Percentiles rank a stretch among this genome's conserved stretches.
Evolutionary conservation across 768 basidiomycete species (phyloP).

Genomic region (Phanerochaete carnosa): DNA sequence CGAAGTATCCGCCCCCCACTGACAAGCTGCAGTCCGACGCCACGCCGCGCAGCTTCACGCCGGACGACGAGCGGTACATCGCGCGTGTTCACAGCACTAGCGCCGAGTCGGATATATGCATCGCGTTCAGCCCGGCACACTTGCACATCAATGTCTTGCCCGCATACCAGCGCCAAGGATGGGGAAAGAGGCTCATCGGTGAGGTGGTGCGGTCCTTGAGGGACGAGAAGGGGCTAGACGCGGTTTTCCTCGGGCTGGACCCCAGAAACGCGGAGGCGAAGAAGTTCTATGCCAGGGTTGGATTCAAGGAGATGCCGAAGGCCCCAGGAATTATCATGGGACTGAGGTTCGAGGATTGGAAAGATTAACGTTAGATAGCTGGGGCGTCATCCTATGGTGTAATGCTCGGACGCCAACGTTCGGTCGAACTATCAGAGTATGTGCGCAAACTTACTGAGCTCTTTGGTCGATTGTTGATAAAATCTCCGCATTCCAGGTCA

Average conservation of each 20-base stretch:
- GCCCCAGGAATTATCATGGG: conserved; percentile 51
- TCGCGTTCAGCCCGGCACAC: conserved; percentile 69
- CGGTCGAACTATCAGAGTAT: too few relatives aligned
- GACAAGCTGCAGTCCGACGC: not conserved
- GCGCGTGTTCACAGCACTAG: conserved; percentile 31
- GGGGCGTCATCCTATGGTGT: too few relatives aligned
- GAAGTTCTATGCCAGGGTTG: conserved; percentile 59
- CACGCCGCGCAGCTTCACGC: conserved; percentile 17
- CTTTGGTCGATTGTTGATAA: too few relatives aligned
- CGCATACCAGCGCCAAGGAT: conserved; percentile 63
- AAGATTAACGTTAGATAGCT: too few relatives aligned
- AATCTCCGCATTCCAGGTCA: too few relatives aligned
- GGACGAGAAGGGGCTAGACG: conserved; percentile 38
- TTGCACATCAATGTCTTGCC: conserved; percentile 73
- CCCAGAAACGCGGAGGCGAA: conserved; percentile 57
- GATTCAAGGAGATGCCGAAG: conserved; percentile 56
- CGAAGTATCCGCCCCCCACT: conserved; percentile 39
- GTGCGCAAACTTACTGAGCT: too few relatives aligned
- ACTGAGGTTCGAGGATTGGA: conserved; percentile 42
- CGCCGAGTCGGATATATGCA: conserved; percentile 46
- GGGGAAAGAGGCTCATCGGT: conserved; percentile 63
- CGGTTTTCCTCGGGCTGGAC: conserved; percentile 70
- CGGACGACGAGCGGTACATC: conserved; percentile 40
- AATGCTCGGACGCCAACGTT: too few relatives aligned
- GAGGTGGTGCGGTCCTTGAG: conserved; percentile 49